Evolutionary conservation across 2,329 filamentous ascomycete species (phyloP).

Genomic region (Colletotrichum nymphaeae): DNA sequence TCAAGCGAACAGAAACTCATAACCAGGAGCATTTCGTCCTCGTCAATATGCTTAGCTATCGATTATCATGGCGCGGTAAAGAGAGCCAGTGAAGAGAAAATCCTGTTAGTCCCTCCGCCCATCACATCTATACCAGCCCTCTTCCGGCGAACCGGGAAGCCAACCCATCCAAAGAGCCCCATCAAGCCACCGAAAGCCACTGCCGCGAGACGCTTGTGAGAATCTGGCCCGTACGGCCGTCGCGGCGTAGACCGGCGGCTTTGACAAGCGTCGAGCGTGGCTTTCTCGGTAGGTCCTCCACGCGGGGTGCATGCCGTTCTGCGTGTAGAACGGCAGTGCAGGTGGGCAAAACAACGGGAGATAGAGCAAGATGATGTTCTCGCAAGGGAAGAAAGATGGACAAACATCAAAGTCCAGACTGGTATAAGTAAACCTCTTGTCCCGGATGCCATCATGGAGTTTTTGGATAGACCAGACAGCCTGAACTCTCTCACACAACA

Average conservation of each 20-base stretch:
- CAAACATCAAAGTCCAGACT: background rate
- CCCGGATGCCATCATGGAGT: background rate
- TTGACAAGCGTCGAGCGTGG: background rate
- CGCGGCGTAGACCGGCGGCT: background rate
- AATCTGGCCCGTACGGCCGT: background rate
- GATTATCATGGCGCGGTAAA: background rate
- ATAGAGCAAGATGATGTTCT: background rate
- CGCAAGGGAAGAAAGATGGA: background rate
- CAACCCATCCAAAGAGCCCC: background rate
- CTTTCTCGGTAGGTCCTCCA: background rate
- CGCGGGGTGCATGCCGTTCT: background rate
- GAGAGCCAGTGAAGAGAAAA: background rate
- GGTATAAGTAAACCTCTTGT: background rate
- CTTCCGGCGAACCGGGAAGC: conserved; percentile 1
- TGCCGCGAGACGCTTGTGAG: background rate
- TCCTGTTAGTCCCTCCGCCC: background rate
- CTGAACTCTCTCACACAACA: background rate
- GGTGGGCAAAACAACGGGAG: background rate
- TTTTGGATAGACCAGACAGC: background rate
- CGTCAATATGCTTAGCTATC: background rate
- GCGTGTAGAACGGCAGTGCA: background rate
- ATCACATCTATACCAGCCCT: background rate
- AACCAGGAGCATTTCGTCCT: background rate
- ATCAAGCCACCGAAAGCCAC: background rate
- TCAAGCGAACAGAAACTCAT: background rate